Conservation (phyloP, 768 basidiomycete species). For the Russula ochroleuca region DNA sequence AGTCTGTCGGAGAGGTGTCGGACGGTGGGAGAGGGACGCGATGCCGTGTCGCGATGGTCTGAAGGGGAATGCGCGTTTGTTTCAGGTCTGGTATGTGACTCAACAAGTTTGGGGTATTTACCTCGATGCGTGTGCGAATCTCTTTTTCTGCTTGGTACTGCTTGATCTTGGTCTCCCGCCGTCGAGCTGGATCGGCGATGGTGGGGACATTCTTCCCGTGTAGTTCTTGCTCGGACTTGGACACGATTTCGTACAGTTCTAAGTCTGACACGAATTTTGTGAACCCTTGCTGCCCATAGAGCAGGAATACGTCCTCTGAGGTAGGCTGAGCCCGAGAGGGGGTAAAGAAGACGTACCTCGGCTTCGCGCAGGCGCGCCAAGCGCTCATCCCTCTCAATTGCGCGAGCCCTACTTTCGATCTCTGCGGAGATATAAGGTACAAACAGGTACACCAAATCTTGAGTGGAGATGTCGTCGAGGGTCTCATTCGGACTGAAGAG, state of each 20-base stretch:
- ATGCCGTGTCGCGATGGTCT: conserved; percentile 55
- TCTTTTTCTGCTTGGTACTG: conserved; percentile 88
- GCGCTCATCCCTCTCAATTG: conserved; percentile 55
- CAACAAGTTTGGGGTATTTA: conserved; percentile 32
- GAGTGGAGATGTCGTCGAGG: conserved; percentile 76
- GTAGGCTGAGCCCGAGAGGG: conserved; percentile 2
- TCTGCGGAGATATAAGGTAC: conserved; percentile 68
- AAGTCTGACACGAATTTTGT: conserved; percentile 46
- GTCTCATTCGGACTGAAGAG: conserved; percentile 83
- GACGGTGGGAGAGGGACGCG: conserved; percentile 37
- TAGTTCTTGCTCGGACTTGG: conserved; percentile 54
- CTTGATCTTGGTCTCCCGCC: conserved; percentile 84
- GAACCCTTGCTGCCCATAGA: conserved; percentile 45
- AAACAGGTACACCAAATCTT: conserved; percentile 69
- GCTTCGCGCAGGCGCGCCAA: conserved; percentile 50
- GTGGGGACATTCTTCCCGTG: conserved; percentile 46
- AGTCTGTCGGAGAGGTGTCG: conserved; percentile 42
- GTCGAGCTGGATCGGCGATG: conserved; percentile 60
- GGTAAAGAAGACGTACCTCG: conserved; percentile 45
- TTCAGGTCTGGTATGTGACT: background rate
- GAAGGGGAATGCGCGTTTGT: background rate
- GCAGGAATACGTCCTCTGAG: conserved; percentile 9
- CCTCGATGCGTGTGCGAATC: conserved; percentile 65
- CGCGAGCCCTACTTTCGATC: conserved; percentile 54
- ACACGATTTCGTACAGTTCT: conserved; percentile 63